Percentiles rank a stretch among this genome's conserved stretches.
phyloP scores from a whole-genome alignment of 2,329 filamentous ascomycete species.

The Claviceps spartinae region DNA sequence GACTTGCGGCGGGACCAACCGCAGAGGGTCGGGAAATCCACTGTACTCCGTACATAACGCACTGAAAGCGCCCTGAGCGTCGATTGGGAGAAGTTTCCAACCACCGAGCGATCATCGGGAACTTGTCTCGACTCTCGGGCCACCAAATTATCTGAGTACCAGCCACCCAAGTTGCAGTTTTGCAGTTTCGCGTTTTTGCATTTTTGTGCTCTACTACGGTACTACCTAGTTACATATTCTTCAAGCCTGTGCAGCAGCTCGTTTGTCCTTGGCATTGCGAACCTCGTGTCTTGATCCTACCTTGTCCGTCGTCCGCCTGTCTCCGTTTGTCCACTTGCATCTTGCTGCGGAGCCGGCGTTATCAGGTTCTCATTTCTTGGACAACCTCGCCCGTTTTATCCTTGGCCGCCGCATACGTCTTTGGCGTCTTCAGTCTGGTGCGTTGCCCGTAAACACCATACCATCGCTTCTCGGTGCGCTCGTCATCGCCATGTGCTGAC shows the following conservation, averaged over 20 bases:
- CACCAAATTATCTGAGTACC: too few species aligned
- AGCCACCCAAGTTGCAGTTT: not conserved
- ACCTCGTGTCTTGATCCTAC: conserved; percentile 3
- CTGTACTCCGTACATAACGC: too few species aligned
- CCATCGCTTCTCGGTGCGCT: not conserved
- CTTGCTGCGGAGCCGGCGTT: conserved; percentile 15
- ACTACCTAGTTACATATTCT: not conserved
- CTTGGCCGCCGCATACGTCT: too few species aligned
- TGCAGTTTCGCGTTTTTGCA: conserved; percentile 1
- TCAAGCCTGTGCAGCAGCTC: not conserved
- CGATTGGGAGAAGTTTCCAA: too few species aligned
- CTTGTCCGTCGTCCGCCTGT: not conserved
- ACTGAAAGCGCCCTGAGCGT: too few species aligned
- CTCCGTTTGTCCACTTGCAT: conserved; percentile 9
- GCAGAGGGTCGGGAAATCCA: not conserved
- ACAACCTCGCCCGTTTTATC: not conserved
- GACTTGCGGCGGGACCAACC: conserved; percentile 4
- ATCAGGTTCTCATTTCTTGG: conserved; percentile 10
- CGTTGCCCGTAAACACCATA: not conserved
- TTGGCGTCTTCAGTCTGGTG: not conserved
- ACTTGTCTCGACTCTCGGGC: too few species aligned
- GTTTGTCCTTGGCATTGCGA: conserved; percentile 5
- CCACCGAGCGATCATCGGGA: too few species aligned
- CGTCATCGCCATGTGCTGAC: conserved; percentile 4
- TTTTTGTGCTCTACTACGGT: not conserved